Evolutionary conservation across 2,329 filamentous ascomycete species (phyloP).

Genomic region (Alternaria sp.): DNA sequence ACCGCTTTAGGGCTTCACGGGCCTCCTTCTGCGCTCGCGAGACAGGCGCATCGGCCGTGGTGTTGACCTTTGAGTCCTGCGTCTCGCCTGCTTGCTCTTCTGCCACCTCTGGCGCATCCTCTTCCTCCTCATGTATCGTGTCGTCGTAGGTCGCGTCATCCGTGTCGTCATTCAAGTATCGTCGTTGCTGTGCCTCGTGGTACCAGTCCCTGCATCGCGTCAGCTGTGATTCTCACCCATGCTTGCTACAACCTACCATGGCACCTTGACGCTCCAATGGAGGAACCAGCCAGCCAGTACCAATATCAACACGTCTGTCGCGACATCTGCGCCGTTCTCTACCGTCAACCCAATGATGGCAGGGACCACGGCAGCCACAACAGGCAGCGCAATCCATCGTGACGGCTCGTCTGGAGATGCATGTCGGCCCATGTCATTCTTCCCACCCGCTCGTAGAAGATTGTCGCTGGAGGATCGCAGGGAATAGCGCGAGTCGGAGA

Average conservation of each 20-base stretch:
- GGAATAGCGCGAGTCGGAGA: constrained; percentile 70
- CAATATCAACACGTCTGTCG: constrained; percentile 84
- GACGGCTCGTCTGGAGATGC: constrained; percentile 62
- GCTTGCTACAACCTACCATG: constrained; percentile 67
- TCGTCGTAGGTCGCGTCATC: constrained; percentile 24
- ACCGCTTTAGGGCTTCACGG: constrained; percentile 69
- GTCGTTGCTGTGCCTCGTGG: constrained; percentile 53
- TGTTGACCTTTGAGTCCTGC: constrained; percentile 10
- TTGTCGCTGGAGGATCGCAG: constrained; percentile 72
- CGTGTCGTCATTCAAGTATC: constrained; percentile 34
- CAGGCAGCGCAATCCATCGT: constrained; percentile 78
- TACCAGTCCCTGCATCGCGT: constrained; percentile 57
- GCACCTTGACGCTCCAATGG: constrained; percentile 89
- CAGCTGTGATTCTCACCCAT: neutral
- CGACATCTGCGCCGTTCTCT: constrained; percentile 79
- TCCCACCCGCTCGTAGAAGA: constrained; percentile 62
- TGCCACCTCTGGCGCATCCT: constrained; percentile 22
- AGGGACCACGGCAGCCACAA: constrained; percentile 83
- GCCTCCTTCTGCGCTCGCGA: constrained; percentile 49
- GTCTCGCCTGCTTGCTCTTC: constrained; percentile 17
- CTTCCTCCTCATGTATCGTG: constrained; percentile 40
- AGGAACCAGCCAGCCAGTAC: constrained; percentile 82
- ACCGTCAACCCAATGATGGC: constrained; percentile 86
- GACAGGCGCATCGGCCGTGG: neutral
- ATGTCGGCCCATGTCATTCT: constrained; percentile 33